Percentiles rank a stretch among this genome's conserved stretches.
phyloP scores from a whole-genome alignment of 2,329 filamentous ascomycete species.

The Colletotrichum orchidophilum region DNA sequence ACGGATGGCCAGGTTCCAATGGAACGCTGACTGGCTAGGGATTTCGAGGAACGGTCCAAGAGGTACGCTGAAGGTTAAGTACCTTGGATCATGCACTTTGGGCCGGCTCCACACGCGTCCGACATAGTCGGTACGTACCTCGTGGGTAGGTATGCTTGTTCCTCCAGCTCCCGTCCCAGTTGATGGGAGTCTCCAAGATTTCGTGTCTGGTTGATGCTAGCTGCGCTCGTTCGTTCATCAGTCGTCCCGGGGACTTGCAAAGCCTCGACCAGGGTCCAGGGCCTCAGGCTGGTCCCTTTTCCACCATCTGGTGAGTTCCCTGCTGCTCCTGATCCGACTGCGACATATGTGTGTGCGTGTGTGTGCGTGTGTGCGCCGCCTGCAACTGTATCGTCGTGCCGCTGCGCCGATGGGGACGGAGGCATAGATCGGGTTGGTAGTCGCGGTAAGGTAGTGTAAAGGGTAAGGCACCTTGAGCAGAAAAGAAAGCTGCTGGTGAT shows the following conservation, averaged over 20 bases:
- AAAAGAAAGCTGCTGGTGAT: neutral
- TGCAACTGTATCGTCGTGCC: constrained; percentile 4
- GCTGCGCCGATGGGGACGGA: neutral
- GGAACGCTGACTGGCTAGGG: neutral
- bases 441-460: neutral
- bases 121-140: constrained; percentile 25
- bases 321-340: constrained; percentile 19
- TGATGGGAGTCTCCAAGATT: constrained; percentile 20
- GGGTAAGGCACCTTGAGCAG: neutral
- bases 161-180: constrained; percentile 20
- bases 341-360: neutral
- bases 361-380: neutral
- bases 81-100: constrained; percentile 31
- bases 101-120: constrained; percentile 27
- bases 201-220: constrained; percentile 30
- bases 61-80: constrained; percentile 33
- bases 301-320: neutral
- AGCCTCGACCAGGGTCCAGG: constrained; percentile 23
- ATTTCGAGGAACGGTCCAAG: constrained; percentile 25
- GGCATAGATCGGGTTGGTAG: neutral
- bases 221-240: constrained; percentile 26
- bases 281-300: constrained; percentile 16
- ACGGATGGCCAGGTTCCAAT: neutral
- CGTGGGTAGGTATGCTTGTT: constrained; percentile 4
- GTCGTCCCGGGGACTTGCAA: constrained; percentile 15